Evolutionary conservation across 2,329 filamentous ascomycete species (phyloP), one percentile per base, ranked within the genome.

Genomic region (Seiridium cupressi): DNA sequence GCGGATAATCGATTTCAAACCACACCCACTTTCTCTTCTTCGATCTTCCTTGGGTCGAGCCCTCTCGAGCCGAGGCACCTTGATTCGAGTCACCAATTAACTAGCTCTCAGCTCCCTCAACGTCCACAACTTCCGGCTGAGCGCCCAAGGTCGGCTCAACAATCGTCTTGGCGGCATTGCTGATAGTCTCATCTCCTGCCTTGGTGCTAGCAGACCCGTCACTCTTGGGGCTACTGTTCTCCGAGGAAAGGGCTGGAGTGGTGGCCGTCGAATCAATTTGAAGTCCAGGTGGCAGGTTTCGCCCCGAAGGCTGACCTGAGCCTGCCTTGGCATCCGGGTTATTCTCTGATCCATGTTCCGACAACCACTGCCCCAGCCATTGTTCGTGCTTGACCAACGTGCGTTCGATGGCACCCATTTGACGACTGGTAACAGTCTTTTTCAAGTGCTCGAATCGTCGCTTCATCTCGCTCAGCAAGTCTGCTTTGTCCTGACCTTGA

Each of bases 141-240:
- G 11, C 44, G 13, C 36, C 34, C 32, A 58, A 13, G 7, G 32
- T 26, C n/a, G 55, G 11, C 5, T 48, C 44, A 18, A 44, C 44
- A n/a, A 11, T 34, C 5, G 54, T 49, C 55, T 65, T 70, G 54
- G 61, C 60, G 44, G 65, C 65, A 9, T 74, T 72, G 18, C 71
- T 70, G 9, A 69, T 65, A 6, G 68, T 67, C 36, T 76, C 74
- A 32, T 77, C 80, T 11, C 86, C 87, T 44, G 80, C 80, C 64
- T 81, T 85, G 2, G 86, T 84, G 72, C 87, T 91, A 4, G 87
- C 84, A 2, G 88, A 80, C 61, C 83, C 87, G 70, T 80, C 87
- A 71, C 85, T 90, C 66, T 87, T 85, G 1, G 88, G 88, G 63
- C 86, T 90, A 69, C 90, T 90, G 44, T 85, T 84, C 66, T 89